These are phyloP conservation scores for Lipomyces anomalus DNA, from an alignment of 805 yeast genomes.

Conservation along the genomic window DNA sequence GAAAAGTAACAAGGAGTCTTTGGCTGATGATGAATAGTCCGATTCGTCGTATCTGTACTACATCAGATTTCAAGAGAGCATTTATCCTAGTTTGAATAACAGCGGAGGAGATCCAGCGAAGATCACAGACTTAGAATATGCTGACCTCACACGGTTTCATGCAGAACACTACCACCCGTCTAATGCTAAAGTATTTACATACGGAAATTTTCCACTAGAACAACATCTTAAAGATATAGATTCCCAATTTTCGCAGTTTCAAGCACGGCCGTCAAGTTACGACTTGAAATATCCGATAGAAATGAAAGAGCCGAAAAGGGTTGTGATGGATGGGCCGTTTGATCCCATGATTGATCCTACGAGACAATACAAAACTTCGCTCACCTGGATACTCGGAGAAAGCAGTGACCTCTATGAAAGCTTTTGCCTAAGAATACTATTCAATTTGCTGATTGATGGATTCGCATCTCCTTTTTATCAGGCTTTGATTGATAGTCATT, in stretches of 20 bases:
- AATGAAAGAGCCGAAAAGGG: conserved; percentile 34
- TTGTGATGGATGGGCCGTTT: conserved; percentile 61
- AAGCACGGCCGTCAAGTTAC: conserved; percentile 38
- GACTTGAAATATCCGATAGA: conserved; percentile 41
- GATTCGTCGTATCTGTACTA: conserved; percentile 81
- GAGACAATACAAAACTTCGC: conserved; percentile 69
- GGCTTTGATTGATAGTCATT: conserved; percentile 74
- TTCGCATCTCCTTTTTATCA: conserved; percentile 88
- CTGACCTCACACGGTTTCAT: conserved; percentile 76
- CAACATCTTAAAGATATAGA: conserved; percentile 56
- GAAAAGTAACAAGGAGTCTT: not conserved
- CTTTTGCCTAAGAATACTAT: conserved; percentile 64
- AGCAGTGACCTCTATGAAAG: conserved; percentile 65
- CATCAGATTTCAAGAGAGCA: conserved; percentile 72
- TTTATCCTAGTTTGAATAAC: conserved; percentile 79
- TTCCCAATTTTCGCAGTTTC: conserved; percentile 47
- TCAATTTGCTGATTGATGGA: conserved; percentile 75
- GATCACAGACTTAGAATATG: conserved; percentile 69
- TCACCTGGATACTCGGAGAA: conserved; percentile 83
- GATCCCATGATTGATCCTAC: conserved; percentile 68
- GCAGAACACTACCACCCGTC: conserved; percentile 77
- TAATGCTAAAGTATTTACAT: conserved; percentile 78
- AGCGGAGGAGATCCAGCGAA: conserved; percentile 90
- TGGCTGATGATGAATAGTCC: conserved; percentile 35
- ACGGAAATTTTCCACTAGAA: conserved; percentile 67